A percentile compares a stretch with the other conserved stretches of the same genome.
Evolutionary conservation across 2,329 filamentous ascomycete genomes (phyloP).

Genomic region (Hypoxylon sp.): DNA sequence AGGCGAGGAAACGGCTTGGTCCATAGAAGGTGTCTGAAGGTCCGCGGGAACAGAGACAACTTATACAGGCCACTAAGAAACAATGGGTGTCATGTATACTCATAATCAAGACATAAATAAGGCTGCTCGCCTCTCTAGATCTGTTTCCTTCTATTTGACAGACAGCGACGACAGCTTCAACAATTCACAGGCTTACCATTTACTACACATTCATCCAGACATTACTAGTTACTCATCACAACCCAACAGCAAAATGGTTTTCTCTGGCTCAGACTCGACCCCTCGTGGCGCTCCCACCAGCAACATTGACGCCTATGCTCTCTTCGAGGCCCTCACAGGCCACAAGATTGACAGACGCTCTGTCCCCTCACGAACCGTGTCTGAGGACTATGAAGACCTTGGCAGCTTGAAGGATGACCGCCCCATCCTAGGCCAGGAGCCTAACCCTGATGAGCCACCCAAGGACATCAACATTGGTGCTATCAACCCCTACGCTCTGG

Average conservation of each 20-base stretch:
- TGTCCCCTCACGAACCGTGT: conserved; percentile 40
- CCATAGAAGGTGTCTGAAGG: not conserved
- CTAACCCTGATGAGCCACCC: conserved; percentile 49
- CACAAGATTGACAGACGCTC: conserved; percentile 44
- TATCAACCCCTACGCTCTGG: conserved; percentile 56
- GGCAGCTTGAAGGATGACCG: conserved; percentile 41
- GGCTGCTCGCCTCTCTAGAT: not conserved
- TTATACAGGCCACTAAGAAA: not conserved
- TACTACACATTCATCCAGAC: conserved; percentile 9
- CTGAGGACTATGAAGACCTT: conserved; percentile 49
- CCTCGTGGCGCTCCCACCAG: conserved; percentile 17
- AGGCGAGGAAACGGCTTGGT: not conserved
- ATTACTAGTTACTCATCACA: not conserved
- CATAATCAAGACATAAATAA: conserved; percentile 21
- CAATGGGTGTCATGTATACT: not conserved
- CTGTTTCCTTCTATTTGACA: not conserved
- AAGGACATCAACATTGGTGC: conserved; percentile 51
- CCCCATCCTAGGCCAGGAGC: conserved; percentile 37
- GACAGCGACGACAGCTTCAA: conserved; percentile 2
- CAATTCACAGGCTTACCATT: conserved; percentile 1
- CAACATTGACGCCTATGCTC: conserved; percentile 48
- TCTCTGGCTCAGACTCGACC: conserved; percentile 27
- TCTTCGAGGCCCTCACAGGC: conserved; percentile 52
- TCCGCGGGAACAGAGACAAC: not conserved
- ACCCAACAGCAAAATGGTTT: conserved; percentile 37